Evolutionary conservation across 495 filamentous ascomycete species (phyloP), one percentile per base, ranked within the genome.

Genomic region (Aspergillus saccharolyticus): DNA sequence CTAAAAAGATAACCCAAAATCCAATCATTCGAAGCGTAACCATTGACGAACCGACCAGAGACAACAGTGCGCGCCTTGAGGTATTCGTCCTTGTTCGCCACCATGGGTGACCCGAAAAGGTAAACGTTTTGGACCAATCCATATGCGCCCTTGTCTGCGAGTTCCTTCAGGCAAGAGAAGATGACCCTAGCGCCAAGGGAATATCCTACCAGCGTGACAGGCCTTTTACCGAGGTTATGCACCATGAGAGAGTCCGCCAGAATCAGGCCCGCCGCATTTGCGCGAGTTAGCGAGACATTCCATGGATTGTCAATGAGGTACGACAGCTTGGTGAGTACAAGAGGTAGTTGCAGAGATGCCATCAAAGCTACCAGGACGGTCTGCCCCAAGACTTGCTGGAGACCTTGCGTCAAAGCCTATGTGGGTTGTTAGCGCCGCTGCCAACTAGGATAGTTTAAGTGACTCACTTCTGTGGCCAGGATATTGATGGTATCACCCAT

Each of bases 401-500:
- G 79, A 44, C 91, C 91, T 81, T 96, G 90, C 0, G 94, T 96
- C 19, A 99, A 82, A 64, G 95, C 94, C 89, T 94, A 69, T 18
- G 1, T 42, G 58, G 22, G 43, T 46, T 9, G 62, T 64, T 55
- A 64, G 54, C 33, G 24, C 10, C n/a, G 18, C 7, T 39, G 19
- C 9, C 14, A 10, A 19, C 6, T 42, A 4, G 48, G 52, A 2
- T 44, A 21, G 4, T 20, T 18, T 42, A 8, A 39, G 15, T 30
- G 55, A 55, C 80, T 75, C 74, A 95, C 91, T 84, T 99, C 94
- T 43, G 95, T 97, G 54, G 95, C 94, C 47, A 99, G 79, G 70
- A 99, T 97, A 62, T 96, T 96, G 63, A 99, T 97, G 20, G 94
- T 99, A 54, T 91, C 87, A 79, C 94, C 94, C 89, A 96, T 97